These are phyloP conservation scores for Epichloe brachyelytri DNA, from an alignment of 2,329 filamentous ascomycete species.

Conservation along the genomic window DNA sequence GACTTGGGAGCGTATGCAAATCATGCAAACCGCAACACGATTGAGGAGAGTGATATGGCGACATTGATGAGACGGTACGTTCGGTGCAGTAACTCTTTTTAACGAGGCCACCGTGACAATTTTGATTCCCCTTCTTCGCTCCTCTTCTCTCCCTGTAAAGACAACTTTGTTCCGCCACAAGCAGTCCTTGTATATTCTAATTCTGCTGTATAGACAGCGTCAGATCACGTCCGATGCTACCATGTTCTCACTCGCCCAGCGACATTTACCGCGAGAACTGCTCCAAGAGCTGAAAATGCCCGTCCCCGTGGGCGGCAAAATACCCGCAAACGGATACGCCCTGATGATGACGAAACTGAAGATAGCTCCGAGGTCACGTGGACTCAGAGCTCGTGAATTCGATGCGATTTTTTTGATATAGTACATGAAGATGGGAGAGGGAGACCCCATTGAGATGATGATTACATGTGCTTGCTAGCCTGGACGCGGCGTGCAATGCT, in stretches of 20 bases:
- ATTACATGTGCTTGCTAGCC: conserved; percentile 61
- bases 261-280: conserved; percentile 68
- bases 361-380: conserved; percentile 14
- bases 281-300: conserved; percentile 71
- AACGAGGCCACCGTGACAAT: neutral
- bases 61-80: conserved; percentile 68
- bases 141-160: conserved; percentile 7
- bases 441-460: too few relatives aligned
- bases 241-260: conserved; percentile 74
- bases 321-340: conserved; percentile 24
- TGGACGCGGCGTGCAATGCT: conserved; percentile 61
- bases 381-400: conserved; percentile 7
- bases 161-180: too few relatives aligned
- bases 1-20: conserved; percentile 68
- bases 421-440: neutral
- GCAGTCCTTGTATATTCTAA: conserved; percentile 12
- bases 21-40: conserved; percentile 71
- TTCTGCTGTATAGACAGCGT: conserved; percentile 50
- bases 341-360: conserved; percentile 23
- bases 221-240: conserved; percentile 60
- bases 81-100: neutral
- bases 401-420: neutral
- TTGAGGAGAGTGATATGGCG: conserved; percentile 74
- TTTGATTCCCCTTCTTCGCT: neutral
- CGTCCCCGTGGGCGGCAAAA: conserved; percentile 37